A percentile compares a stretch with the other conserved stretches of the same genome.
These are phyloP conservation scores for Cladorrhinum sp. DNA, from an alignment of 2,329 filamentous ascomycete species.

Conservation along the genomic window DNA sequence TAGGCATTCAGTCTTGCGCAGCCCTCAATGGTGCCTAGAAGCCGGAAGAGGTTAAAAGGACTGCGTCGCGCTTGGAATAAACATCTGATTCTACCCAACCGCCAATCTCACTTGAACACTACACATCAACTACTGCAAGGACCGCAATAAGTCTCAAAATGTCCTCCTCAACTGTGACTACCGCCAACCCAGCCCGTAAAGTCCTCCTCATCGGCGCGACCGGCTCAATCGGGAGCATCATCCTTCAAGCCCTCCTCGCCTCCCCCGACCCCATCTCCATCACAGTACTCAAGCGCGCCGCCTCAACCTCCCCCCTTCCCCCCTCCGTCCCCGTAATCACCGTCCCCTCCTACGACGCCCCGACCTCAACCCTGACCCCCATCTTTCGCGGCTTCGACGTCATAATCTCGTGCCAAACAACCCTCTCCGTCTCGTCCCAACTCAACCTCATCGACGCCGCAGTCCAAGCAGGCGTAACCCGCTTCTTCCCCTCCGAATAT, in stretches of 20 bases:
- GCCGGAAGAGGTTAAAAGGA: too few relatives aligned
- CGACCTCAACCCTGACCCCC: constrained; percentile 20
- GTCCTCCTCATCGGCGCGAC: constrained; percentile 14
- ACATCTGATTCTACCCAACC: too few relatives aligned
- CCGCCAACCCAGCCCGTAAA: neutral
- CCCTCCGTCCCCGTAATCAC: constrained; percentile 24
- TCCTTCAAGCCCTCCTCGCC: constrained; percentile 30
- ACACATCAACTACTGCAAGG: too few relatives aligned
- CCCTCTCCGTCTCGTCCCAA: constrained; percentile 39
- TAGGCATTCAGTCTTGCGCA: too few relatives aligned
- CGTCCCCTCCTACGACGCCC: constrained; percentile 31
- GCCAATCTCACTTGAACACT: too few relatives aligned
- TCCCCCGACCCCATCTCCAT: constrained; percentile 27
- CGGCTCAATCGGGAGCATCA: constrained; percentile 16
- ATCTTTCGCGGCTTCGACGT: constrained; percentile 30
- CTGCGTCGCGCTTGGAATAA: too few relatives aligned
- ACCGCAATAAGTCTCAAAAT: neutral
- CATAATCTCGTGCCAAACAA: constrained; percentile 43
- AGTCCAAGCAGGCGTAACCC: constrained; percentile 51
- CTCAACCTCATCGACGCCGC: constrained; percentile 52
- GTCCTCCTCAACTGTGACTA: neutral
- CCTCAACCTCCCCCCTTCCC: constrained; percentile 27
- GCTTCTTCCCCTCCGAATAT: constrained; percentile 55
- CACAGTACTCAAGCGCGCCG: constrained; percentile 30
- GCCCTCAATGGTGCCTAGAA: too few relatives aligned